Conservation (phyloP, 2,329 filamentous ascomycete species). For the Clonostachys rosea region DNA sequence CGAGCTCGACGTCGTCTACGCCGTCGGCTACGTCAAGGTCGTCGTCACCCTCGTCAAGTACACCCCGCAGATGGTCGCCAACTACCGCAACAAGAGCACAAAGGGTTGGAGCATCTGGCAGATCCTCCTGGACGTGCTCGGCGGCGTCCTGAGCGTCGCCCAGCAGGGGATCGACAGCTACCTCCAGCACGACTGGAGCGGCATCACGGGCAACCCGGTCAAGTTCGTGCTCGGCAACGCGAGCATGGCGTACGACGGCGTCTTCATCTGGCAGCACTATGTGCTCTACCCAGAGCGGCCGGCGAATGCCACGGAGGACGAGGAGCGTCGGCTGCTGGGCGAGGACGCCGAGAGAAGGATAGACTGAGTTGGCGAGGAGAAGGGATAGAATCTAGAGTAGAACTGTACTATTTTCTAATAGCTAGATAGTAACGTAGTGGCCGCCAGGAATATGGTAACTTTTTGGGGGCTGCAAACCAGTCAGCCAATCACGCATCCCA, state of each 20-base stretch:
- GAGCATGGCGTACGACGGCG: constrained; percentile 76
- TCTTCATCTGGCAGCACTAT: constrained; percentile 90
- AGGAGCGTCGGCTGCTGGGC: constrained; percentile 17
- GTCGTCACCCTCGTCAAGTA: constrained; percentile 89
- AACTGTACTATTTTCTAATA: no score
- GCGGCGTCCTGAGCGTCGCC: constrained; percentile 74
- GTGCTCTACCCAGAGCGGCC: constrained; percentile 54
- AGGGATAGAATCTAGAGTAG: no score
- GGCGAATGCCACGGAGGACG: constrained; percentile 2
- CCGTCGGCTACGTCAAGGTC: constrained; percentile 84
- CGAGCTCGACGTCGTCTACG: constrained; percentile 59
- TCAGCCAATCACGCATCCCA: no score
- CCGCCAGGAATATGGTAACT: no score
- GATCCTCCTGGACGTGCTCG: constrained; percentile 78
- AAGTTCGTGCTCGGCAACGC: constrained; percentile 86
- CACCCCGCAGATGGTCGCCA: constrained; percentile 77
- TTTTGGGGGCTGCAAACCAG: no score
- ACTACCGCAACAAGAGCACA: constrained; percentile 82
- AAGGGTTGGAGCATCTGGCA: constrained; percentile 82
- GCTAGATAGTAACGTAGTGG: no score
- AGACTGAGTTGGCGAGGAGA: not conserved
- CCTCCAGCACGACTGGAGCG: constrained; percentile 81
- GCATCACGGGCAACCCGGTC: constrained; percentile 84
- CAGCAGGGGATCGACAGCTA: constrained; percentile 85
- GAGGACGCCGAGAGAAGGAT: constrained; percentile 16